A percentile compares a stretch with the other conserved stretches of the same genome.
phyloP scores from a whole-genome alignment of 163 green algal genomes.

The Volvox carteri region DNA sequence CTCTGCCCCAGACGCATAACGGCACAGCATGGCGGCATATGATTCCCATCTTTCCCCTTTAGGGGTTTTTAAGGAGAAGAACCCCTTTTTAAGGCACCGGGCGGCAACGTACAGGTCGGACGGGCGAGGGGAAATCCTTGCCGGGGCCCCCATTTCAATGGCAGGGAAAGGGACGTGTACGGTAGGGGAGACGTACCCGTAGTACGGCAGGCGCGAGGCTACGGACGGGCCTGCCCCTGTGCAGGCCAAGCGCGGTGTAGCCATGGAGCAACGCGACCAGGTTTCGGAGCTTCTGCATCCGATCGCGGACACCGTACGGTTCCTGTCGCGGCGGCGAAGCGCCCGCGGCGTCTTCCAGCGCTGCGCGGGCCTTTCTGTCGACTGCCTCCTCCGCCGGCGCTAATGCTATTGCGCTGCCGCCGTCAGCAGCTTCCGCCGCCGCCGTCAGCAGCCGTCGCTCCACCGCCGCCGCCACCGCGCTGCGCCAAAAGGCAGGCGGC shows the following conservation, averaged over 20 bases:
- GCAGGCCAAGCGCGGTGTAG: conserved; percentile 6
- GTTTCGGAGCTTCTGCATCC: background rate
- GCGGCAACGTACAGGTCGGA: too few relatives aligned
- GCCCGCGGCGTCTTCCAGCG: background rate
- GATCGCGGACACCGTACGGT: background rate
- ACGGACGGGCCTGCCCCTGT: background rate
- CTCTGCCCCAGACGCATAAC: too few relatives aligned
- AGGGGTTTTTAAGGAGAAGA: too few relatives aligned
- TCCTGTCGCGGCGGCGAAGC: background rate
- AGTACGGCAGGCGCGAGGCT: conserved; percentile 6
- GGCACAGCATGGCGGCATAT: too few relatives aligned
- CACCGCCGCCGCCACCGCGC: conserved; percentile 6
- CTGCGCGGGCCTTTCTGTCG: background rate
- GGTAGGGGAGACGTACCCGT: conserved; percentile 6
- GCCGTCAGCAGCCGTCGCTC: conserved; percentile 9
- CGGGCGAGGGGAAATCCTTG: too few relatives aligned
- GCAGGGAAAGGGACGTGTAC: too few relatives aligned
- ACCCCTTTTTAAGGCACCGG: too few relatives aligned
- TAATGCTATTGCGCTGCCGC: background rate
- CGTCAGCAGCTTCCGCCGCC: background rate
- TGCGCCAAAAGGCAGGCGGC: background rate
- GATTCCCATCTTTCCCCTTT: too few relatives aligned
- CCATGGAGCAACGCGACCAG: background rate
- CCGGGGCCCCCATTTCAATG: too few relatives aligned
- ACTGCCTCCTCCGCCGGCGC: too few relatives aligned